A percentile compares a stretch with the other conserved stretches of the same genome.
phyloP scores from a whole-genome alignment of 148 eudicot species.

The Cornus controversa region DNA sequence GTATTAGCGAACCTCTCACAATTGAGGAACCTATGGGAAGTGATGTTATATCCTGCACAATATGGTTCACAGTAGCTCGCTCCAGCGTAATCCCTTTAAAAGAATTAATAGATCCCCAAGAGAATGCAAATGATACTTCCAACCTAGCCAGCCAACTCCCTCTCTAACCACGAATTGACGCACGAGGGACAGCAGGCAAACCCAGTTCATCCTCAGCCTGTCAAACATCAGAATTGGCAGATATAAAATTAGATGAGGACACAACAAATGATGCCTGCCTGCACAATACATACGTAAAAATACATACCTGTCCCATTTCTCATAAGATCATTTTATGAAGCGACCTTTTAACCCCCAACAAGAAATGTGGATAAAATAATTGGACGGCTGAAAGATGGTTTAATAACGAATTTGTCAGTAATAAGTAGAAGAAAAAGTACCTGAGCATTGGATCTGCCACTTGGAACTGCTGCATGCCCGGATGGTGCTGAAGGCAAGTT shows the following conservation, averaged over 20 bases:
- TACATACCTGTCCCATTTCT: background rate
- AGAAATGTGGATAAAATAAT: no score
- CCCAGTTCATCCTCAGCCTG: slow-evolving; percentile 85
- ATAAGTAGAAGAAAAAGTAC: slow-evolving; percentile 29
- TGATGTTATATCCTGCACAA: slow-evolving; percentile 1
- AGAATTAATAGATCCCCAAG: background rate
- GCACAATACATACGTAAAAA: background rate
- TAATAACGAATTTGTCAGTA: background rate
- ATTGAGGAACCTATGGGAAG: background rate
- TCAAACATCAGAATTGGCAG: slow-evolving; percentile 17
- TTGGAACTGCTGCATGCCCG: slow-evolving; percentile 58
- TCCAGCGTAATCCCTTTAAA: background rate
- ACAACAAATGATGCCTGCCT: background rate
- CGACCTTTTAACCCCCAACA: no score
- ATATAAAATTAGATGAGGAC: background rate
- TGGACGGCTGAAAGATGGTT: no score
- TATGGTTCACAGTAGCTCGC: slow-evolving; percentile 5
- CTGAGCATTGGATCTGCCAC: slow-evolving; percentile 66
- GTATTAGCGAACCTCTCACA: no score
- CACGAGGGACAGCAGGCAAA: slow-evolving; percentile 82
- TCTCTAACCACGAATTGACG: slow-evolving; percentile 73
- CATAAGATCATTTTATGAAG: no score
- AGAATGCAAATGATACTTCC: background rate
- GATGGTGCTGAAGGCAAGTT: slow-evolving; percentile 89
- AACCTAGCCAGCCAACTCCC: background rate